Evolutionary conservation across 1,284 basidiomycete species (phyloP).

Genomic region (Austroboletus novae-zelandiae): DNA sequence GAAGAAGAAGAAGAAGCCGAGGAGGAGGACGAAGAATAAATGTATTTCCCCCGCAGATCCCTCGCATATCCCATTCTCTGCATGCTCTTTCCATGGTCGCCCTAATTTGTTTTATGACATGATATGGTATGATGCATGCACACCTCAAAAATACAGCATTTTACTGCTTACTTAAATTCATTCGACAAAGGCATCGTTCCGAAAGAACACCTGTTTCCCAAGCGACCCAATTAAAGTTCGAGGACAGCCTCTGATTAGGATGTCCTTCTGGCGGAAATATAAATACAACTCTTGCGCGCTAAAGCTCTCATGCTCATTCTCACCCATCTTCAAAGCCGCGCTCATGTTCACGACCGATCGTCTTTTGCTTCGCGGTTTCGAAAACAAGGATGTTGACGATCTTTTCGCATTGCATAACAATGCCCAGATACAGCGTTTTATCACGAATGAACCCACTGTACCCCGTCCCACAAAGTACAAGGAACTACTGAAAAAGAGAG

Average conservation of each 20-base stretch:
- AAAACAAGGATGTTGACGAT: slow-evolving; percentile 24
- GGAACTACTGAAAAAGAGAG: slow-evolving; percentile 21
- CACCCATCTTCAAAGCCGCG: not conserved
- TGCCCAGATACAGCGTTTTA: slow-evolving; percentile 22
- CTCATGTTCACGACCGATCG: slow-evolving; percentile 16
- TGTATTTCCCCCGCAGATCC: slow-evolving; percentile 25
- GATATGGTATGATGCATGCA: slow-evolving; percentile 46
- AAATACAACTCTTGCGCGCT: not conserved
- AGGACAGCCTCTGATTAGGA: not conserved
- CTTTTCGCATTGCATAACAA: slow-evolving; percentile 30
- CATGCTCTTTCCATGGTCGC: slow-evolving; percentile 23
- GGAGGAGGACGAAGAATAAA: slow-evolving; percentile 48
- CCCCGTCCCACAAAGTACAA: slow-evolving; percentile 25
- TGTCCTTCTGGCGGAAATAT: not conserved
- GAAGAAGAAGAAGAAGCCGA: slow-evolving; percentile 62
- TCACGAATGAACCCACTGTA: slow-evolving; percentile 27
- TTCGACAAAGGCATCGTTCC: not conserved
- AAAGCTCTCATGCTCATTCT: not conserved
- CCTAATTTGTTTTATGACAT: slow-evolving; percentile 33
- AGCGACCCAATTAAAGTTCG: not conserved
- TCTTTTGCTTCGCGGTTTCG: slow-evolving; percentile 12
- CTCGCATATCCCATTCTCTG: slow-evolving; percentile 19
- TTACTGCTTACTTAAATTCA: slow-evolving; percentile 7
- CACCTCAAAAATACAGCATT: slow-evolving; percentile 31
- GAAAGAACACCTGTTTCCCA: not conserved